Conservation (phyloP, 495 filamentous ascomycete species). For the Penicillium macrosclerotiorum region DNA sequence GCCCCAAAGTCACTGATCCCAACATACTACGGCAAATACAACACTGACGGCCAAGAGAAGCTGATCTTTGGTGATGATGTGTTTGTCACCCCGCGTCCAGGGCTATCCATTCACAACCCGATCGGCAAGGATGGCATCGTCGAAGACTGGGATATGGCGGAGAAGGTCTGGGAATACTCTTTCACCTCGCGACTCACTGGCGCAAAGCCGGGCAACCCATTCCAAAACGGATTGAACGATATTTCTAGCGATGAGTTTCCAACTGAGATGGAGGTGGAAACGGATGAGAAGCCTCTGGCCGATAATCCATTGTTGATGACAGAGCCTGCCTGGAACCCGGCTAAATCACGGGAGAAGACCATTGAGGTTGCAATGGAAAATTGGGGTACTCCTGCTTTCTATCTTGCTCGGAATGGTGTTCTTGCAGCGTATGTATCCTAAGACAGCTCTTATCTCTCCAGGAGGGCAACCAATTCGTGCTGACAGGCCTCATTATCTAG, state of each 20-base stretch:
- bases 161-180: conserved; percentile 84
- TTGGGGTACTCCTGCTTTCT: conserved; percentile 93
- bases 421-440: conserved; percentile 59
- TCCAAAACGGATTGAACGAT: conserved; percentile 75
- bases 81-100: conserved; percentile 70
- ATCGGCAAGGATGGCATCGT: conserved; percentile 88
- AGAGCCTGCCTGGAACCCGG: conserved; percentile 87
- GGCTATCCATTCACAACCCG: conserved; percentile 82
- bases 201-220: conserved; percentile 58
- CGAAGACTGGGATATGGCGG: conserved; percentile 93
- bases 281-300: conserved; percentile 71
- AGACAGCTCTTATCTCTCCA: too few species aligned
- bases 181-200: conserved; percentile 76
- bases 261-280: conserved; percentile 67
- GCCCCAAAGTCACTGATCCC: conserved; percentile 89
- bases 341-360: conserved; percentile 83
- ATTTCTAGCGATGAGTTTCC: conserved; percentile 56
- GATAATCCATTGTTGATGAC: conserved; percentile 94
- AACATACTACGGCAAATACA: conserved; percentile 73
- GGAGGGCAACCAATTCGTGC: background rate
- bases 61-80: conserved; percentile 82
- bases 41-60: conserved; percentile 54
- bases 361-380: conserved; percentile 95
- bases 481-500: conserved; percentile 32
- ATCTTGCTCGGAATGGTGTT: conserved; percentile 70